phyloP scores from a whole-genome alignment of 352 stramenopile species.

The Plasmopara viticola region DNA sequence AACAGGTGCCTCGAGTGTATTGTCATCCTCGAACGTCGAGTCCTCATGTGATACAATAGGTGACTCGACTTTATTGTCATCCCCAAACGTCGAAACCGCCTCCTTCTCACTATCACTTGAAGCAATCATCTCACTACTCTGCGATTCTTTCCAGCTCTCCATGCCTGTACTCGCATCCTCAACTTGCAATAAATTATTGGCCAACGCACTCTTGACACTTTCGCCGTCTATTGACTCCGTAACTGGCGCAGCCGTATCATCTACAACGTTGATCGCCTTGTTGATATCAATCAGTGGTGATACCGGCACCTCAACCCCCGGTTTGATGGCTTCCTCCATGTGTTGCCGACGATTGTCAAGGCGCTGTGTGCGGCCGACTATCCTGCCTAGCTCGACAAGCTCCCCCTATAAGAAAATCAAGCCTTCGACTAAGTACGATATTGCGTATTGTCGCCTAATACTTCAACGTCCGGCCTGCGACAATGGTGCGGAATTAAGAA shows the following conservation, averaged over 20 bases:
- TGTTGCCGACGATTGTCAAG: constrained; percentile 1
- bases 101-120: neutral
- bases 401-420: constrained; percentile 11
- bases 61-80: neutral
- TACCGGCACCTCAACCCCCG: constrained; percentile 8
- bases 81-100: constrained; percentile 6
- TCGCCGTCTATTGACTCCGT: constrained; percentile 3
- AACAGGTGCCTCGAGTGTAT: constrained; percentile 1
- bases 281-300: constrained; percentile 3
- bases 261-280: constrained; percentile 1
- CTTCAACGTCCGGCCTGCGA: too few species aligned
- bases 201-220: constrained; percentile 3
- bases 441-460: neutral
- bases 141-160: constrained; percentile 4
- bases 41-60: constrained; percentile 13
- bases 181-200: neutral
- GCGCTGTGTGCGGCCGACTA: neutral
- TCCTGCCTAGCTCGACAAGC: constrained; percentile 13
- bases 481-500: too few species aligned
- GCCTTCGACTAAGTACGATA: constrained; percentile 22
- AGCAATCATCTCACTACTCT: constrained; percentile 10
- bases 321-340: constrained; percentile 19
- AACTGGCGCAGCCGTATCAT: constrained; percentile 1
- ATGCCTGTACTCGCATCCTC: constrained; percentile 3
- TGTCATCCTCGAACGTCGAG: neutral